phyloP scores from a whole-genome alignment of 768 basidiomycete genomes.

The Galerina sulciceps region DNA sequence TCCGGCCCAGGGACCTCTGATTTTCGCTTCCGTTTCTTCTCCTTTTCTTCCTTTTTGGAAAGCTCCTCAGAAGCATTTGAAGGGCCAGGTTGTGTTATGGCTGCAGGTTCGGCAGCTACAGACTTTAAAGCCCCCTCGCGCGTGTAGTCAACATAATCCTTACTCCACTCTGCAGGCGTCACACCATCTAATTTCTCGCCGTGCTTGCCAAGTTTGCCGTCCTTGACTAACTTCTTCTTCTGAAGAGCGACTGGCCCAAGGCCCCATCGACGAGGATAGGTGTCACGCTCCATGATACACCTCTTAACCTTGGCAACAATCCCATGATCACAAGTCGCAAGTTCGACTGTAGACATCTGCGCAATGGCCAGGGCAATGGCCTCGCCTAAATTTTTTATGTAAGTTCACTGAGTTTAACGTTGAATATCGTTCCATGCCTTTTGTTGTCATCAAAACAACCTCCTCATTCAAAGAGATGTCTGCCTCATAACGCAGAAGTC shows the following conservation, averaged over 20 bases:
- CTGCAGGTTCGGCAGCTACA: conserved; percentile 40
- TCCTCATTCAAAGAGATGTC: conserved; percentile 96
- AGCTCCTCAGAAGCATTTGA: conserved; percentile 19
- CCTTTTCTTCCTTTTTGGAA: conserved; percentile 50
- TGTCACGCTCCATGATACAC: conserved; percentile 99
- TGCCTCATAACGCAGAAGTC: conserved; percentile 92
- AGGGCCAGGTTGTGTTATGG: conserved; percentile 25
- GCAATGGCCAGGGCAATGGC: conserved; percentile 94
- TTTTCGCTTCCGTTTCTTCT: conserved; percentile 88
- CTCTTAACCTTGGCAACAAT: conserved; percentile 99
- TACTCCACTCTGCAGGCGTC: conserved; percentile 90
- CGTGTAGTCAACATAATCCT: conserved; percentile 92
- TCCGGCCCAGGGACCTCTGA: conserved; percentile 54
- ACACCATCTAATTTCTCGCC: conserved; percentile 87
- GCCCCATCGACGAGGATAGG: conserved; percentile 98
- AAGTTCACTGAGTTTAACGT: not conserved
- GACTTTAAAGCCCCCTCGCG: conserved; percentile 48
- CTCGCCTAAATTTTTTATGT: conserved; percentile 58
- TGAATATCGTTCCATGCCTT: conserved; percentile 54
- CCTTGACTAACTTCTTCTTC: conserved; percentile 98
- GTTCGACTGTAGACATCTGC: conserved; percentile 98
- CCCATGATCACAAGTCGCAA: conserved; percentile 97
- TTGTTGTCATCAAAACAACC: conserved; percentile 98
- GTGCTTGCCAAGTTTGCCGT: conserved; percentile 95
- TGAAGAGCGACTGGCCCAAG: conserved; percentile 95